A percentile compares a stretch with the other conserved stretches of the same genome.
phyloP scores from a whole-genome alignment of 352 stramenopile species.

The Pseudoperonospora humuli region DNA sequence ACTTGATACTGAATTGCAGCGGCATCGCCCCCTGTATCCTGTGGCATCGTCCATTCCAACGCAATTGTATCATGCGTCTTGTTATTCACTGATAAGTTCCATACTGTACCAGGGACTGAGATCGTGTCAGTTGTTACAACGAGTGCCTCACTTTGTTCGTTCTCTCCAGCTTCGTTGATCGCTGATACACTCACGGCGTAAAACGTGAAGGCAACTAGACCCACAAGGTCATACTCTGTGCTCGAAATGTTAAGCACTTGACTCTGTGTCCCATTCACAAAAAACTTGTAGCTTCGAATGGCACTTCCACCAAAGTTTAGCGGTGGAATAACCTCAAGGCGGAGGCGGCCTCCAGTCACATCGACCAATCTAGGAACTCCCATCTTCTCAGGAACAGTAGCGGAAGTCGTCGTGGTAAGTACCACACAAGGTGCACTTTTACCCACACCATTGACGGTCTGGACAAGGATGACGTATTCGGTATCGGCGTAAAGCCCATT shows the following conservation, averaged over 20 bases:
- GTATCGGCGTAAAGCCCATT: slow-evolving; percentile 27
- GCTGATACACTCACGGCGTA: slow-evolving; percentile 29
- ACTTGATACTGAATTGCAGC: slow-evolving; percentile 22
- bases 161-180: slow-evolving; percentile 24
- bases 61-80: slow-evolving; percentile 22
- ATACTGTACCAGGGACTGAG: slow-evolving; percentile 20
- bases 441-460: slow-evolving; percentile 24
- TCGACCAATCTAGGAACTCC: slow-evolving; percentile 9
- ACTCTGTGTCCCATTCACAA: slow-evolving; percentile 11
- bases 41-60: slow-evolving; percentile 25
- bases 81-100: slow-evolving; percentile 1
- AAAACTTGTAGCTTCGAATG: slow-evolving; percentile 26
- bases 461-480: slow-evolving; percentile 22
- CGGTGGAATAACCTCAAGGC: slow-evolving; percentile 23
- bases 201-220: slow-evolving; percentile 15
- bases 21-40: slow-evolving; percentile 31
- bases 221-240: slow-evolving; percentile 29
- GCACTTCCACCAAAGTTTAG: slow-evolving; percentile 31
- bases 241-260: slow-evolving; percentile 1
- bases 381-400: slow-evolving; percentile 22
- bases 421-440: slow-evolving; percentile 5
- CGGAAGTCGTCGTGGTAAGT: slow-evolving; percentile 13
- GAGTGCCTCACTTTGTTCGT: slow-evolving; percentile 19
- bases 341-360: slow-evolving; percentile 26
- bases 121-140: slow-evolving; percentile 17